Evolutionary conservation across 2,329 filamentous ascomycete species (phyloP).

Genomic region (Alternaria triticina): DNA sequence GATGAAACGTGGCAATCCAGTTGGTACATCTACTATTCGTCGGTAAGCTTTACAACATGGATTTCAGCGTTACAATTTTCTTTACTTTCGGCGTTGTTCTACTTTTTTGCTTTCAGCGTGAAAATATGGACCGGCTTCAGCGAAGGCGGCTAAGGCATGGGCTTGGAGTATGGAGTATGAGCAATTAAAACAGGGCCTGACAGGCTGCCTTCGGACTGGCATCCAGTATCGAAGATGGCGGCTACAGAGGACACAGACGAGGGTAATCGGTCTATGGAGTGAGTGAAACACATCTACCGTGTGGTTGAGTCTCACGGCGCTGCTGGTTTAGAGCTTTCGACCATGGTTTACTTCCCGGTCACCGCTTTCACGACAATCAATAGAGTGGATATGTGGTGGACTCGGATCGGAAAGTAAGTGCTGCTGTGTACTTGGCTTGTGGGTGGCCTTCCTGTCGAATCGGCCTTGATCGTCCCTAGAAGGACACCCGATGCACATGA

Average conservation of each 20-base stretch:
- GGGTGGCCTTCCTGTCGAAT: background rate
- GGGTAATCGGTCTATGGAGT: background rate
- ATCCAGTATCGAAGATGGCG: background rate
- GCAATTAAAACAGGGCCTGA: background rate
- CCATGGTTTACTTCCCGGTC: background rate
- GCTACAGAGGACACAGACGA: background rate
- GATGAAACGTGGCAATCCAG: slow-evolving; percentile 27
- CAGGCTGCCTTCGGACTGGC: background rate
- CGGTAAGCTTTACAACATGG: slow-evolving; percentile 16
- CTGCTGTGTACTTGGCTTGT: background rate
- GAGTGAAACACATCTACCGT: background rate
- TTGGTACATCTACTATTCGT: slow-evolving; percentile 17
- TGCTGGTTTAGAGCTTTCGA: background rate
- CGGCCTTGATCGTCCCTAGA: background rate
- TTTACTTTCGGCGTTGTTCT: background rate
- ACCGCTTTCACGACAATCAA: background rate
- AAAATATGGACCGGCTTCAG: background rate
- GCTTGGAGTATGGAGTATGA: background rate
- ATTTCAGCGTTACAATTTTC: background rate
- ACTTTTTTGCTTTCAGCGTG: background rate
- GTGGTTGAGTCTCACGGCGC: background rate
- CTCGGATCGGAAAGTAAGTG: background rate
- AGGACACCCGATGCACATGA: background rate
- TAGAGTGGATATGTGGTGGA: background rate
- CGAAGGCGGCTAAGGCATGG: background rate